Evolutionary conservation across 345 rosid species (phyloP).

Genomic region (Noccaea caerulescens): DNA sequence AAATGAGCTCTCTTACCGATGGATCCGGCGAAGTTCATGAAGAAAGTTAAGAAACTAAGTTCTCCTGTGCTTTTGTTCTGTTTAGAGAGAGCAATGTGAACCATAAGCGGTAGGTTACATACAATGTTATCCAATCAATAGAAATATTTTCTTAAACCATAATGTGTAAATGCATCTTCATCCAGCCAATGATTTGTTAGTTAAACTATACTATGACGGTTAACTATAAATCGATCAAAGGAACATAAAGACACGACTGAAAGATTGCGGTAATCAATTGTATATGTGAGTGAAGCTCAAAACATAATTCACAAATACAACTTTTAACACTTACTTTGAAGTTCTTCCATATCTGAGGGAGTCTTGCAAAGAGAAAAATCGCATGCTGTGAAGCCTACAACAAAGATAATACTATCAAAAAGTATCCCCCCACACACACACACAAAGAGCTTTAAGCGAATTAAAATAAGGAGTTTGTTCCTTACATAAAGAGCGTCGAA

Average conservation of each 20-base stretch:
- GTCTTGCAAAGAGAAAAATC: conserved; percentile 83
- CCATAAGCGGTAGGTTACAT: background rate
- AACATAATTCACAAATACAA: background rate
- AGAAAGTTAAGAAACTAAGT: conserved; percentile 89
- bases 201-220: background rate
- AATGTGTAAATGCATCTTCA: no score
- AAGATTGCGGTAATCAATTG: background rate
- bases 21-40: conserved; percentile 78
- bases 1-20: conserved; percentile 58
- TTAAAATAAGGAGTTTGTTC: conserved; percentile 26
- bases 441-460: background rate
- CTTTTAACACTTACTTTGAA: conserved; percentile 59
- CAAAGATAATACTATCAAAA: background rate
- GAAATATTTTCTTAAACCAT: background rate
- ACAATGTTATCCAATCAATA: background rate
- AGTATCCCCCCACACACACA: background rate
- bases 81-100: conserved; percentile 6
- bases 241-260: background rate
- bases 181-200: no score
- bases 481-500: conserved; percentile 96
- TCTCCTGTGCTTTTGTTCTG: conserved; percentile 94
- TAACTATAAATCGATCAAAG: background rate
- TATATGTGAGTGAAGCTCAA: conserved; percentile 7
- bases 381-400: conserved; percentile 97
- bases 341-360: conserved; percentile 95